These are phyloP conservation scores for Ilyonectria destructans DNA, from an alignment of 2,329 filamentous ascomycete species.

Conservation along the genomic window DNA sequence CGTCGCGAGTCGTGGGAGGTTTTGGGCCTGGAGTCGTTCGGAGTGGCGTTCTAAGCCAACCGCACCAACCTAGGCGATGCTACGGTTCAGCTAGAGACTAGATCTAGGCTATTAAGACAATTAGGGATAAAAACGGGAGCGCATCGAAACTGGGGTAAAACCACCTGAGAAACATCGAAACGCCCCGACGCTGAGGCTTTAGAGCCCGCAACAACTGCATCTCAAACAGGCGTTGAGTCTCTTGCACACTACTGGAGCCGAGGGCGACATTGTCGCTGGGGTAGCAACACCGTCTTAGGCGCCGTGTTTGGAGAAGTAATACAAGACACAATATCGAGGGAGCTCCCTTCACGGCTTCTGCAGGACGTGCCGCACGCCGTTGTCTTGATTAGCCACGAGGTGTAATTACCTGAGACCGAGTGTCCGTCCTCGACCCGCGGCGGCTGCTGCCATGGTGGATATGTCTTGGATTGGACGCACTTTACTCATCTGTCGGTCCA, in stretches of 20 bases:
- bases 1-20: conserved; percentile 1
- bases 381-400: conserved; percentile 34
- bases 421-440: conserved; percentile 10
- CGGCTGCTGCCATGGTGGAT: neutral
- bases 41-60: conserved; percentile 8
- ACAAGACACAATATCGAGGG: conserved; percentile 7
- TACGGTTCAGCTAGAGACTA: conserved; percentile 15
- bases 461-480: conserved; percentile 1
- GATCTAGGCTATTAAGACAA: neutral
- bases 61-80: conserved; percentile 18
- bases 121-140: neutral
- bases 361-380: conserved; percentile 28
- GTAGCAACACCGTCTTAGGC: conserved; percentile 4
- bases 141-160: neutral
- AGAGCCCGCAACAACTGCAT: neutral
- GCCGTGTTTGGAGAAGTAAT: conserved; percentile 16
- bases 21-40: conserved; percentile 8
- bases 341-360: conserved; percentile 5
- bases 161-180: conserved; percentile 2
- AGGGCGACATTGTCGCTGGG: neutral
- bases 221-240: neutral
- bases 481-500: conserved; percentile 9
- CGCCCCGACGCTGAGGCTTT: neutral
- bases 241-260: neutral
- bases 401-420: conserved; percentile 41